phyloP scores from a whole-genome alignment of 2,329 filamentous ascomycete genomes.

The Sporothrix euskadiensis region DNA sequence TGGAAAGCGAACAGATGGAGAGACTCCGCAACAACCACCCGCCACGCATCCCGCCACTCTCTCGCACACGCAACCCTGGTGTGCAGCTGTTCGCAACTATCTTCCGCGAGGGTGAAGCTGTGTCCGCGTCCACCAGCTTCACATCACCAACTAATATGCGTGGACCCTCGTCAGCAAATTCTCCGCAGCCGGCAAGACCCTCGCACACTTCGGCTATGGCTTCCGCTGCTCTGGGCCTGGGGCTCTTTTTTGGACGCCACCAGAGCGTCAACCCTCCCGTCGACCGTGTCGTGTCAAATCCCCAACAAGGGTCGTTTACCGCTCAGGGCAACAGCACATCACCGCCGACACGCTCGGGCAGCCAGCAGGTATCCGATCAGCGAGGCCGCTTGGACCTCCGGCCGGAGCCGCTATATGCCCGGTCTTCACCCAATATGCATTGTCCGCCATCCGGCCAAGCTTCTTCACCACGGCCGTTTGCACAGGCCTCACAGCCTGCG shows the following conservation, averaged over 20 bases:
- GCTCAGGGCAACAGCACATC: neutral
- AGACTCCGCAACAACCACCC: neutral
- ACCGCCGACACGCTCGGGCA: neutral
- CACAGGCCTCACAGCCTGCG: neutral
- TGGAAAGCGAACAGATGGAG: conserved; percentile 2
- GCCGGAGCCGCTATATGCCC: neutral
- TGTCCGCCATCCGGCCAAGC: neutral
- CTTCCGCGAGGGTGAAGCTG: neutral
- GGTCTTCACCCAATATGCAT: neutral
- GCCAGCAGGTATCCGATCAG: neutral
- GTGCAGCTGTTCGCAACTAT: neutral
- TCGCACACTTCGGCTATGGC: neutral
- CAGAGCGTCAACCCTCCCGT: neutral
- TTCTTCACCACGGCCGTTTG: neutral
- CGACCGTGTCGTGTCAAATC: neutral
- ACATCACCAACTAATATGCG: neutral
- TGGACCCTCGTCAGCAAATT: neutral
- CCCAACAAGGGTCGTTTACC: neutral
- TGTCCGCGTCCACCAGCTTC: neutral
- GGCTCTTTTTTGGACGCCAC: neutral
- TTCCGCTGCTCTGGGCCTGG: neutral
- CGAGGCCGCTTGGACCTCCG: neutral
- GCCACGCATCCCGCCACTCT: conserved; percentile 24
- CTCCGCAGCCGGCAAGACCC: neutral
- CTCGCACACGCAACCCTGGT: neutral